These are phyloP conservation scores for Exutisphaerella laricina DNA, from an alignment of 2,329 filamentous ascomycete species.

Conservation along the genomic window DNA sequence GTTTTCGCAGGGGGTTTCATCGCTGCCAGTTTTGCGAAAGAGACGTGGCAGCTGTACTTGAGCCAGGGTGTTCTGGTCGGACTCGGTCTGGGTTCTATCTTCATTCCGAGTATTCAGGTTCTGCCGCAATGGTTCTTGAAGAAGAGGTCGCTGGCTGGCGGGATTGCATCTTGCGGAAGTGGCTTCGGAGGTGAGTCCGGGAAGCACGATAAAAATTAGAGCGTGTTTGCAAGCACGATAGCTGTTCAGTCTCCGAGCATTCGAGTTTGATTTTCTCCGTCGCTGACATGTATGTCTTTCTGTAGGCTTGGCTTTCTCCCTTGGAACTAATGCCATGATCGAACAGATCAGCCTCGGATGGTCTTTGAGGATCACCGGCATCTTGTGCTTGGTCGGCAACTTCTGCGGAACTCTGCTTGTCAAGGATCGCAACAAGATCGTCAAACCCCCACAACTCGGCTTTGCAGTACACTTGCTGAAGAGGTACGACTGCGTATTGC, in stretches of 20 bases:
- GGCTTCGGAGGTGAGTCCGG: conserved; percentile 42
- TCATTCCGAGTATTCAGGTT: conserved; percentile 36
- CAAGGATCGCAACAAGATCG: conserved; percentile 32
- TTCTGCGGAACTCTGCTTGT: conserved; percentile 29
- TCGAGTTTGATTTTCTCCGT: too few species aligned
- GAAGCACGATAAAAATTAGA: too few species aligned
- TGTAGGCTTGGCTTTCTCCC: conserved; percentile 34
- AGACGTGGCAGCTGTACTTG: conserved; percentile 40
- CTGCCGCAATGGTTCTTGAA: conserved; percentile 41
- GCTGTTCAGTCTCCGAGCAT: too few species aligned
- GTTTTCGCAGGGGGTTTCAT: conserved; percentile 36
- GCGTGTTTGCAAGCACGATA: too few species aligned
- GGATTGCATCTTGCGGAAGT: conserved; percentile 37
- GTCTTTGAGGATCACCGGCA: conserved; percentile 38
- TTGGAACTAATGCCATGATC: conserved; percentile 37
- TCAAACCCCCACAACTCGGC: conserved; percentile 32
- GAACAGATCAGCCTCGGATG: conserved; percentile 35
- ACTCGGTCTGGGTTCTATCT: conserved; percentile 38
- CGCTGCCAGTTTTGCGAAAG: conserved; percentile 34
- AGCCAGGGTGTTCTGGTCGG: conserved; percentile 40
- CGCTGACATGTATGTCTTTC: too few species aligned
- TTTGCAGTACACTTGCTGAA: conserved; percentile 35
- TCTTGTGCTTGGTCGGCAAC: conserved; percentile 29
- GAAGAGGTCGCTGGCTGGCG: conserved; percentile 38
- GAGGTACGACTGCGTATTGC: conserved; percentile 34